Evolutionary conservation across 768 basidiomycete species (phyloP).

Genomic region (Kwoniella bestiolae): DNA sequence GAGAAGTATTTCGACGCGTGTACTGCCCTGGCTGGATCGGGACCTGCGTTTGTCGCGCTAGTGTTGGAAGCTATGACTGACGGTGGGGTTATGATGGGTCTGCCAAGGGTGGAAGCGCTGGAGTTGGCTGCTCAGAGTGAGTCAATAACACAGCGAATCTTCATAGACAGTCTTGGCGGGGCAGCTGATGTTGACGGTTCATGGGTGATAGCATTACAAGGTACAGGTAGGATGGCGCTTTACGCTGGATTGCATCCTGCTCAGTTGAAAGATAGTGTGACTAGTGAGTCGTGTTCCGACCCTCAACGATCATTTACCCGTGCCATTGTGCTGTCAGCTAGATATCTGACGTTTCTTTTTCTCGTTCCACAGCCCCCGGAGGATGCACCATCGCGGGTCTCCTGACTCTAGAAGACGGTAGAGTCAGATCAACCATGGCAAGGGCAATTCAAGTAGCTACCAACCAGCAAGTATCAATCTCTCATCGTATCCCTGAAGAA

Average conservation of each 20-base stretch:
- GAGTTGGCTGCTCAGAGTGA: conserved; percentile 94
- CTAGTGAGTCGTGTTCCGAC: conserved; percentile 66
- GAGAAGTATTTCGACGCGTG: conserved; percentile 99
- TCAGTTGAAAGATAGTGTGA: conserved; percentile 95
- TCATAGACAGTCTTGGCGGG: too few relatives aligned
- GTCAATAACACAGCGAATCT: conserved; percentile 46
- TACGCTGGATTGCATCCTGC: conserved; percentile 90
- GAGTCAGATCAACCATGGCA: conserved; percentile 90
- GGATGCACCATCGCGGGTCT: conserved; percentile 95
- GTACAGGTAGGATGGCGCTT: conserved; percentile 92
- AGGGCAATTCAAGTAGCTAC: conserved; percentile 93
- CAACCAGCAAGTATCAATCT: conserved; percentile 43
- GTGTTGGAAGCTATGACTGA: conserved; percentile 99
- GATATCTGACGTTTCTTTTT: background rate
- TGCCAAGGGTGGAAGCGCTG: conserved; percentile 88
- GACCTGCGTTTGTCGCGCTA: conserved; percentile 94
- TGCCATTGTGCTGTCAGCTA: background rate
- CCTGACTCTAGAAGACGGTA: conserved; percentile 89
- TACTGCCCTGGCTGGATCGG: conserved; percentile 92
- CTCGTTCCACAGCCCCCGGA: conserved; percentile 73
- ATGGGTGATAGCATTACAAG: conserved; percentile 74
- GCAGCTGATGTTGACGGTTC: background rate
- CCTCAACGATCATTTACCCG: background rate
- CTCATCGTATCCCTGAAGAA: background rate
- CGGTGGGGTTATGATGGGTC: conserved; percentile 99